Evolutionary conservation across 768 basidiomycete species (phyloP).

Genomic region (Lentinula sp.): DNA sequence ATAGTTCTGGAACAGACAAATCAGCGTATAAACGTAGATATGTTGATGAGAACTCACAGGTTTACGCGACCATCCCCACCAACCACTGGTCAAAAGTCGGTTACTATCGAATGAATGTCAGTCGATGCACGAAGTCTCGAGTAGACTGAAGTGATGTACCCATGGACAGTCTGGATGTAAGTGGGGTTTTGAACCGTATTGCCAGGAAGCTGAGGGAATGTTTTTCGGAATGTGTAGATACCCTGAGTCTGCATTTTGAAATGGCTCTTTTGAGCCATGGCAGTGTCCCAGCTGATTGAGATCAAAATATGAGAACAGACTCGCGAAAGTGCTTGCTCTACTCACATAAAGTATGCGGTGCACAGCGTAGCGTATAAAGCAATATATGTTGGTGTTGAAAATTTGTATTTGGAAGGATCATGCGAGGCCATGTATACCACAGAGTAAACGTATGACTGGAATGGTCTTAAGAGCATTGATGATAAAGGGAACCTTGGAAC

Average conservation of each 20-base stretch:
- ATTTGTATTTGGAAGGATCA: constrained; percentile 80
- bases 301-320: constrained; percentile 1
- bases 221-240: constrained; percentile 75
- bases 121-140: background rate
- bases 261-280: constrained; percentile 94
- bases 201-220: constrained; percentile 92
- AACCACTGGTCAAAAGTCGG: constrained; percentile 85
- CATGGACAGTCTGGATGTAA: constrained; percentile 90
- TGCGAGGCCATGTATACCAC: constrained; percentile 97
- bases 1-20: constrained; percentile 59
- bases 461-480: background rate
- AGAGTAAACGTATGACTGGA: constrained; percentile 91
- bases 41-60: constrained; percentile 49
- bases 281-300: constrained; percentile 78
- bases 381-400: constrained; percentile 72
- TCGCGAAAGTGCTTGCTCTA: constrained; percentile 5
- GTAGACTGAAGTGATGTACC: constrained; percentile 35
- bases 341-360: constrained; percentile 82
- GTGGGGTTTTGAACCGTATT: constrained; percentile 80
- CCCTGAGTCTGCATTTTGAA: constrained; percentile 98
- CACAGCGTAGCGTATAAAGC: constrained; percentile 71
- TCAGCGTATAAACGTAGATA: background rate
- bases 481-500: constrained; percentile 17
- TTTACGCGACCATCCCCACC: constrained; percentile 94
- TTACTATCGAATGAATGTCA: constrained; percentile 42